Evolutionary conservation across 2,329 filamentous ascomycete species (phyloP), one percentile per base, ranked within the genome.

Genomic region (Dactylellina haptotyla): DNA sequence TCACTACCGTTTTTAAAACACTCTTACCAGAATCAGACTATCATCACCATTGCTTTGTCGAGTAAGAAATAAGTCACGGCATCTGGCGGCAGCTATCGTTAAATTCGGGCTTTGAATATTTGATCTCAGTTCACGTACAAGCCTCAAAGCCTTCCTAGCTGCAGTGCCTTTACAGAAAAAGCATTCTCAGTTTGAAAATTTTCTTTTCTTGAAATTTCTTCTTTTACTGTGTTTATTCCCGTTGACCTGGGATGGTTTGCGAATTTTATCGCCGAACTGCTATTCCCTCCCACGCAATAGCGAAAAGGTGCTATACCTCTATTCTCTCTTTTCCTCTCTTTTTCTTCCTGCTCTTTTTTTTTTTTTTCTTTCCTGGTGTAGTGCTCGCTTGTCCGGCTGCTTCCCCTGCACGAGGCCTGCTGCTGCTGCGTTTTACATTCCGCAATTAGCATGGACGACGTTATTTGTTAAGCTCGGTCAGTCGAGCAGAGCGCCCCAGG

Each of bases 361-460:
- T 39, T 37, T 59, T 30, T 41, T 9, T 16, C 37, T 4, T 41
- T 34, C 14, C 16, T 46, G 10, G 10, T 18, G 28, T 62, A 48
- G 50, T 37, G 41, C 58, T 72, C 67, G 67, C 67, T 72, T 72
- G 59, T 58, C 58, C 50, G 58, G 51, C 51, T 58, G 59, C 67
- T 69, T 58, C 67, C 67, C 67, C 67, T 72, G 67, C 59, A 64
- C 53, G 53, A 64, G 66, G 50, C 34, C 66, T 71, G 56, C 64
- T 56, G 32, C 41, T 48, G 48, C 51, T 72, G 59, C 67, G 67
- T 72, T 72, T 65, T 72, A 72, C 67, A 72, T 72, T 64, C 67
- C 67, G 67, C 59, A 72, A 72, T 59, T 32, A 71, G 66, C 43
- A 71, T 64, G 48, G 66, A 57, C 66, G 59, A 72, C 67, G 67